Conservation (phyloP, 495 filamentous ascomycete species). For the Podospora bellae-mahoneyi region DNA sequence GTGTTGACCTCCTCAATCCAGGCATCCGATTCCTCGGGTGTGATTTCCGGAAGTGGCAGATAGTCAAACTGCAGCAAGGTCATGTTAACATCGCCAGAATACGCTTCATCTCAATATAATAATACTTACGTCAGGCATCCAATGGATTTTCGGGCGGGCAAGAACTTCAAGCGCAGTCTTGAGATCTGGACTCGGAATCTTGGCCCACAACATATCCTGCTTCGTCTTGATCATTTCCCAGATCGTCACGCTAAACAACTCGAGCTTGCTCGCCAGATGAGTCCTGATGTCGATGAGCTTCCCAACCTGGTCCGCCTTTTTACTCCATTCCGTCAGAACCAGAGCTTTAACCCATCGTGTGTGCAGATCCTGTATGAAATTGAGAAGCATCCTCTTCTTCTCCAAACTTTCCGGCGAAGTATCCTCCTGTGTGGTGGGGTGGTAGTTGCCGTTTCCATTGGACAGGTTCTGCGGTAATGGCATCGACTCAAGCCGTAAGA, state of each 20-base stretch:
- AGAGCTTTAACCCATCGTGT: conserved; percentile 80
- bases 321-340: conserved; percentile 83
- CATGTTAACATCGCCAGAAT: conserved; percentile 19
- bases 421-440: conserved; percentile 40
- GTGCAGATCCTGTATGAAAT: conserved; percentile 60
- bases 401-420: conserved; percentile 62
- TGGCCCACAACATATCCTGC: conserved; percentile 56
- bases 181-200: conserved; percentile 83
- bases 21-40: conserved; percentile 59
- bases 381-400: conserved; percentile 75
- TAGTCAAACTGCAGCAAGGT: conserved; percentile 56
- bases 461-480: conserved; percentile 41
- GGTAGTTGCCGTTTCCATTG: conserved; percentile 15
- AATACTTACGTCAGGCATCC: conserved; percentile 66
- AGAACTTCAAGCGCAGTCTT: conserved; percentile 83
- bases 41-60: conserved; percentile 68
- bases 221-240: conserved; percentile 66
- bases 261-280: conserved; percentile 61
- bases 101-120: conserved; percentile 2
- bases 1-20: conserved; percentile 78
- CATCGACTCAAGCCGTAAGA: conserved; percentile 67
- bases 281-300: conserved; percentile 78
- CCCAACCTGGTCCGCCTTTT: conserved; percentile 69
- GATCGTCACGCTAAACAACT: conserved; percentile 54
- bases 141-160: conserved; percentile 65